A percentile compares a stretch with the other conserved stretches of the same genome.
These are phyloP conservation scores for Talaromyces trachyspermus DNA, from an alignment of 495 filamentous ascomycete genomes.

Conservation along the genomic window DNA sequence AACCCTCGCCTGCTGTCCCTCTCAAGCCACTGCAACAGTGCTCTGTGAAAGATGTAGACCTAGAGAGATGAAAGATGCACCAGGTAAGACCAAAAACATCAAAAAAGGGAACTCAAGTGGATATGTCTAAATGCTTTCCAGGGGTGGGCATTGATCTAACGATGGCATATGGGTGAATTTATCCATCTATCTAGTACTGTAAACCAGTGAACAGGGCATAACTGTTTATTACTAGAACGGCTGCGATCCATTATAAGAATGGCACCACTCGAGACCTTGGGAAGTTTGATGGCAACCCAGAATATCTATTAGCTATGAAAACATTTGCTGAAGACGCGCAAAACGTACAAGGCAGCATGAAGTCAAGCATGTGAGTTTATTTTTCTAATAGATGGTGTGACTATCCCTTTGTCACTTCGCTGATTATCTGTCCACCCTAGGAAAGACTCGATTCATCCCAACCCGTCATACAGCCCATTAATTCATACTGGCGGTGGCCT, in stretches of 20 bases:
- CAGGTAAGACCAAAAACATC: not conserved
- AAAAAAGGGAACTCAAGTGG: not conserved
- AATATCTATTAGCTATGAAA: conserved; percentile 8
- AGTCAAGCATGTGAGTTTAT: conserved; percentile 3
- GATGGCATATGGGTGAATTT: conserved; percentile 6
- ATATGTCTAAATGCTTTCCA: not conserved
- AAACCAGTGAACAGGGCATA: not conserved
- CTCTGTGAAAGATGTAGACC: conserved; percentile 2
- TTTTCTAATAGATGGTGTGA: not conserved
- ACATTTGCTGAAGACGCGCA: conserved; percentile 4
- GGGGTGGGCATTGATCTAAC: conserved; percentile 4
- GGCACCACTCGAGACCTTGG: conserved; percentile 5
- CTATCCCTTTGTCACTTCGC: conserved; percentile 1
- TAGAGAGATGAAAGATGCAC: conserved; percentile 2
- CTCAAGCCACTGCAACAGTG: not conserved
- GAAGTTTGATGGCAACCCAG: conserved; percentile 3
- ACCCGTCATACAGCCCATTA: not conserved
- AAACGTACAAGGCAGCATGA: conserved; percentile 1
- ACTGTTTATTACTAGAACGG: not conserved
- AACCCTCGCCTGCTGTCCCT: not conserved
- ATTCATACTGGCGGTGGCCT: conserved; percentile 2
- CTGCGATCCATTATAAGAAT: conserved; percentile 5
- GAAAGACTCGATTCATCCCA: conserved; percentile 5
- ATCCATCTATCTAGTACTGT: conserved; percentile 1
- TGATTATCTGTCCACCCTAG: not conserved